Conservation (phyloP, 2,329 filamentous ascomycete genomes). For the Aspergillus sp. region DNA sequence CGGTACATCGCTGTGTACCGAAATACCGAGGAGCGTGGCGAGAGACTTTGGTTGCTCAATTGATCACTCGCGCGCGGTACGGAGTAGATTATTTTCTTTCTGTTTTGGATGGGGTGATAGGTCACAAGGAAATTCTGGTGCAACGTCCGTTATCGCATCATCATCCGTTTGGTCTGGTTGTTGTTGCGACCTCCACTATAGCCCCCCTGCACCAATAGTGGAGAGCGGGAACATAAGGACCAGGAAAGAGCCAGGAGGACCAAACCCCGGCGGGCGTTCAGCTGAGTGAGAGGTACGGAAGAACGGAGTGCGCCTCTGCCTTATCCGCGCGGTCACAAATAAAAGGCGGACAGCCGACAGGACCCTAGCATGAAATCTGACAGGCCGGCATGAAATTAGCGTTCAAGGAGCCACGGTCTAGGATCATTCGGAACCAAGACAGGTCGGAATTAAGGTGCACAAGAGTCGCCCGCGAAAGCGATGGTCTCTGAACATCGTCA, state of each 20-base stretch:
- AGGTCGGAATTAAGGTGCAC: slow-evolving; percentile 1
- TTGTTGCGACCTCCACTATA: background rate
- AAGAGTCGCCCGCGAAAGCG: background rate
- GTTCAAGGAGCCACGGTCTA: background rate
- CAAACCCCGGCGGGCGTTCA: background rate
- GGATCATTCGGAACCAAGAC: background rate
- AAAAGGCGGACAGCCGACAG: background rate
- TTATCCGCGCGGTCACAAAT: background rate
- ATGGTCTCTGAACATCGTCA: slow-evolving; percentile 5
- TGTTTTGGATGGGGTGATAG: background rate
- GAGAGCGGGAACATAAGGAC: background rate
- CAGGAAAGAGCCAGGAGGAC: background rate
- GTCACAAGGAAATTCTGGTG: background rate
- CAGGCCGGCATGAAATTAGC: background rate
- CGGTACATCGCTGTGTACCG: background rate
- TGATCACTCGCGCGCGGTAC: background rate
- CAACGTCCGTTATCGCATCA: background rate
- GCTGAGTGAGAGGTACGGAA: background rate
- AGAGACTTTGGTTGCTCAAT: background rate
- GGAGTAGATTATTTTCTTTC: background rate
- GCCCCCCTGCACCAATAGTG: slow-evolving; percentile 2
- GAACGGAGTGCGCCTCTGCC: background rate
- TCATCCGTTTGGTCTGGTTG: background rate
- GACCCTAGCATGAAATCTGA: background rate
- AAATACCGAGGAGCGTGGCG: background rate